Evolutionary conservation across 495 filamentous ascomycete species (phyloP), one percentile per base, ranked within the genome.

Genomic region (Penicillium atrosanguineum): DNA sequence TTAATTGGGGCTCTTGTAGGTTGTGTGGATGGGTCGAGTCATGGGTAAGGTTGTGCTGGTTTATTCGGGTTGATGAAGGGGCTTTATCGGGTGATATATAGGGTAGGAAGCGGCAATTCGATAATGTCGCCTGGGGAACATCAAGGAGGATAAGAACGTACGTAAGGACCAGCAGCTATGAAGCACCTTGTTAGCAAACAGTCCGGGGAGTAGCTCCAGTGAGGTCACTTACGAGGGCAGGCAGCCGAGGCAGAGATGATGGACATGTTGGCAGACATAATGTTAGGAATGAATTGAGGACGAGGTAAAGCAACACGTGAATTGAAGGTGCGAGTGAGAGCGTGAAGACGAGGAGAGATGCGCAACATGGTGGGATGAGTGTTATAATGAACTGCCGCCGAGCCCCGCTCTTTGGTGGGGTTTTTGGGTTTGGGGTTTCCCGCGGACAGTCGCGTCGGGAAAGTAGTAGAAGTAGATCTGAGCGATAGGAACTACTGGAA

Each of bases 91-190:
- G 19, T 21, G 44, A 44, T 26, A 18, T 40, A 15, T 7, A 36
- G 37, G 16, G 15, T 3, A 38, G 38, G 36, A 26, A 19, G n/a
- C n/a, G 38, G n/a, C 38, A 37, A 4, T 37, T 40, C 6, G 1
- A 34, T 23, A 23, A 5, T 23, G 34, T 37, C 9, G 34, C 1
- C 34, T 37, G 38, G 38, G 38, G 7, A 39, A 14, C 7, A 20
- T n/a, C 6, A 19, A 2, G 4, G 3, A 39, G 44, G 36, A 56
- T 29, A 31, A 31, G 43, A 62, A 69, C 79, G 64, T 75, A 83
- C 80, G 69, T 83, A 83, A 48, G 81, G 80, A 38, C 81, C 80
- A 25, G 79, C 80, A 57, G 78, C 81, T 83, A 59, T 18, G 9
- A 9, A 29, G 37, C 29, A 25, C 6, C 39, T 8, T 15, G 66